These are phyloP conservation scores for Septoria linicola DNA, from an alignment of 2,329 filamentous ascomycete species.

Conservation along the genomic window DNA sequence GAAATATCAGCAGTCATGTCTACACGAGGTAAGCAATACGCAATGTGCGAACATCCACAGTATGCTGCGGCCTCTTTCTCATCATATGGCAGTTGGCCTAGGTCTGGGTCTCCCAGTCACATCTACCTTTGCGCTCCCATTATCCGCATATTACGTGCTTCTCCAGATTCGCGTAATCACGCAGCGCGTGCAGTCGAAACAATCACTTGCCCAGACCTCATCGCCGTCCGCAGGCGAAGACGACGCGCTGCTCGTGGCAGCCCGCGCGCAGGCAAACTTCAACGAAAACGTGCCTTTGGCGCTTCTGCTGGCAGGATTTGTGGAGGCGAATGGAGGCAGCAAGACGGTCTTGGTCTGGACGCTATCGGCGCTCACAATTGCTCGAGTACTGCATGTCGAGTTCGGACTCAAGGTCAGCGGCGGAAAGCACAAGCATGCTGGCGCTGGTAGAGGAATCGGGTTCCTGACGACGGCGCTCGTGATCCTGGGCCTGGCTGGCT, in stretches of 20 bases:
- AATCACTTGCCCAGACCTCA: slow-evolving; percentile 11
- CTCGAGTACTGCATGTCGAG: slow-evolving; percentile 20
- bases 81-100: slow-evolving; percentile 7
- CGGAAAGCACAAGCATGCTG: slow-evolving; percentile 8
- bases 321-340: slow-evolving; percentile 17
- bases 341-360: slow-evolving; percentile 14
- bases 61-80: background rate
- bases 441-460: slow-evolving; percentile 16
- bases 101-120: slow-evolving; percentile 19
- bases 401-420: slow-evolving; percentile 9
- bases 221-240: background rate
- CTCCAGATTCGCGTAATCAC: slow-evolving; percentile 21
- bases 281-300: slow-evolving; percentile 23
- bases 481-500: slow-evolving; percentile 14
- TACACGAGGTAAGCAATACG: background rate
- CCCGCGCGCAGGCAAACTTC: slow-evolving; percentile 23
- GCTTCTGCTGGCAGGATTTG: slow-evolving; percentile 18
- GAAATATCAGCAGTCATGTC: background rate
- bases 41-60: background rate
- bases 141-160: slow-evolving; percentile 23
- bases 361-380: slow-evolving; percentile 10
- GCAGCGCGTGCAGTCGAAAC: slow-evolving; percentile 15
- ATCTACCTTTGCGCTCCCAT: slow-evolving; percentile 21
- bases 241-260: slow-evolving; percentile 15
- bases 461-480: slow-evolving; percentile 17